phyloP scores from a whole-genome alignment of 2,329 filamentous ascomycete genomes.

The Hypoxylon sp. region DNA sequence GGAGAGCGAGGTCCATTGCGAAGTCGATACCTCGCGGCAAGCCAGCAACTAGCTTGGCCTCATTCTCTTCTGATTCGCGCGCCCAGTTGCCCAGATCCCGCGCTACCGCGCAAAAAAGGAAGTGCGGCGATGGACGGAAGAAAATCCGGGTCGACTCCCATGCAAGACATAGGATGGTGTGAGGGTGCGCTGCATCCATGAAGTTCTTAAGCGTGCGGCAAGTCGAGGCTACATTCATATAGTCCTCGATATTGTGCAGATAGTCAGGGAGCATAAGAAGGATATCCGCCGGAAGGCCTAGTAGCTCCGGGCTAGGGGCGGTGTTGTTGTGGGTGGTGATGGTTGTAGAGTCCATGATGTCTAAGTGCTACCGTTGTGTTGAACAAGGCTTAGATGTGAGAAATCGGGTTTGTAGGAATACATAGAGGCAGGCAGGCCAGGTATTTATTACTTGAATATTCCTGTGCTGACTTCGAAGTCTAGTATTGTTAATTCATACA shows the following conservation, averaged over 20 bases:
- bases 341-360: slow-evolving; percentile 19
- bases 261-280: slow-evolving; percentile 32
- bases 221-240: slow-evolving; percentile 39
- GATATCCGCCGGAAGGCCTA: slow-evolving; percentile 38
- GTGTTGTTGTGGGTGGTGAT: background rate
- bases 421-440: too few species aligned
- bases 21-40: slow-evolving; percentile 37
- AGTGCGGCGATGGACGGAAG: slow-evolving; percentile 40
- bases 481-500: too few species aligned
- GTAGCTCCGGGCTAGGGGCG: slow-evolving; percentile 1
- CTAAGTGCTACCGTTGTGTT: background rate
- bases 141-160: slow-evolving; percentile 24
- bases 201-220: slow-evolving; percentile 27
- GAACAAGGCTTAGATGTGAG: background rate
- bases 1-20: slow-evolving; percentile 39
- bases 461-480: too few species aligned
- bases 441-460: too few species aligned
- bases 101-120: slow-evolving; percentile 36
- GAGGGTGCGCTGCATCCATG: slow-evolving; percentile 22
- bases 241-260: slow-evolving; percentile 41
- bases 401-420: background rate
- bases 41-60: slow-evolving; percentile 23
- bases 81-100: slow-evolving; percentile 41
- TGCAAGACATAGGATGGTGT: slow-evolving; percentile 36
- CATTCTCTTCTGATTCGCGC: slow-evolving; percentile 36